Evolutionary conservation across 2,329 filamentous ascomycete genomes (phyloP).

Genomic region (Exophiala alcalophila): DNA sequence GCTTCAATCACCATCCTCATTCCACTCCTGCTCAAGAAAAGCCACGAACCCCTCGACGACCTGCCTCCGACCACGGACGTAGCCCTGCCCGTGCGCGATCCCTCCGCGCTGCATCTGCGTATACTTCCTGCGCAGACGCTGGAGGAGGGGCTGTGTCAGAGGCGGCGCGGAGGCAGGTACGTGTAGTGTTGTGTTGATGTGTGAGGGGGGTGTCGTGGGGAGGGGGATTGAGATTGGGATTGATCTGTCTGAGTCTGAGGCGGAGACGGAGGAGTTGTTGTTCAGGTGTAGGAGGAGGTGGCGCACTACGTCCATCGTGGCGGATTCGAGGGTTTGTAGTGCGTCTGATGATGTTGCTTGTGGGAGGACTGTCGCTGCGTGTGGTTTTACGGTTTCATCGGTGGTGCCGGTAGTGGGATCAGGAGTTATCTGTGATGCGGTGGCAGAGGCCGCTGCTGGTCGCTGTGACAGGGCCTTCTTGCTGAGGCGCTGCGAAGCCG

Average conservation of each 20-base stretch:
- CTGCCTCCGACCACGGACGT: slow-evolving; percentile 36
- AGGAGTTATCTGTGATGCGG: too few species aligned
- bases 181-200: too few species aligned
- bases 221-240: slow-evolving; percentile 19
- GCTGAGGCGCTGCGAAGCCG: slow-evolving; percentile 21
- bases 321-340: slow-evolving; percentile 42
- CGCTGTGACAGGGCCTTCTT: slow-evolving; percentile 27
- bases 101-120: slow-evolving; percentile 43
- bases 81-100: slow-evolving; percentile 36
- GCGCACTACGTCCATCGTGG: slow-evolving; percentile 28
- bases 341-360: slow-evolving; percentile 40
- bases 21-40: slow-evolving; percentile 45
- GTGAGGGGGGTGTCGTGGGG: neutral
- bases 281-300: slow-evolving; percentile 21
- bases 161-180: neutral
- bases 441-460: neutral
- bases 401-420: slow-evolving; percentile 24
- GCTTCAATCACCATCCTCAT: too few species aligned
- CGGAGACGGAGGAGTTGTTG: slow-evolving; percentile 4
- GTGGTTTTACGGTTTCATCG: slow-evolving; percentile 35
- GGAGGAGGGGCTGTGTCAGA: slow-evolving; percentile 42
- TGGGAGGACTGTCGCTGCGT: slow-evolving; percentile 45
- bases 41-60: slow-evolving; percentile 46
- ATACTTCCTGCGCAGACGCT: slow-evolving; percentile 46
- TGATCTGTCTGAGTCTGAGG: slow-evolving; percentile 17